Evolutionary conservation across 805 yeast species (phyloP).

Genomic region (Schwanniomyces yamadae): DNA sequence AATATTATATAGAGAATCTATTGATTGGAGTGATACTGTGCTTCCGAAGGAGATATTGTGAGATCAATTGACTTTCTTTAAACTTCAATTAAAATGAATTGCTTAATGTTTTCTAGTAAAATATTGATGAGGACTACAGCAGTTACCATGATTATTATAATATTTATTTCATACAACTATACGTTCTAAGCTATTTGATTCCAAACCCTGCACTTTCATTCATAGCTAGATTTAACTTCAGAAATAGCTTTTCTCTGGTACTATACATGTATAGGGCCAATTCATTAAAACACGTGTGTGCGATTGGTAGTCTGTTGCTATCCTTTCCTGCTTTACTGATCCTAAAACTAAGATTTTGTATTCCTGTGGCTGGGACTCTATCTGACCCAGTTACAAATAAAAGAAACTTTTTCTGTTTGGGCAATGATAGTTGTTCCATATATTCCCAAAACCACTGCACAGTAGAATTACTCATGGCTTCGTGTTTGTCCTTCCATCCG

Average conservation of each 20-base stretch:
- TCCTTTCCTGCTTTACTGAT: conserved; percentile 50
- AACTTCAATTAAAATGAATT: no score
- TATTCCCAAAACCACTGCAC: conserved; percentile 89
- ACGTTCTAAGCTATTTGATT: conserved; percentile 50
- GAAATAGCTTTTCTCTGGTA: conserved; percentile 49
- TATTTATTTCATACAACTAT: no score
- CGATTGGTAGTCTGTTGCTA: conserved; percentile 64
- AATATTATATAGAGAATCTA: no score
- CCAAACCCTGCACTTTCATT: conserved; percentile 87
- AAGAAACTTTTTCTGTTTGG: conserved; percentile 61
- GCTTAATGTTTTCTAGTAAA: no score
- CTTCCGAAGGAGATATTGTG: no score
- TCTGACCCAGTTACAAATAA: conserved; percentile 88
- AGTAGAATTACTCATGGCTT: conserved; percentile 37
- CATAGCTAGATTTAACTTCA: conserved; percentile 67
- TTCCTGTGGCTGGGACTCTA: conserved; percentile 89
- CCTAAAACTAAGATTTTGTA: conserved; percentile 69
- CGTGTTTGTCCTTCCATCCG: conserved; percentile 53
- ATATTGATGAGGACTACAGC: no score
- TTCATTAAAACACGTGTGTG: conserved; percentile 96
- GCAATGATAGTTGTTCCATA: conserved; percentile 44
- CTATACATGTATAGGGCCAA: conserved; percentile 70
- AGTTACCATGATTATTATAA: no score
- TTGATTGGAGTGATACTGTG: no score
- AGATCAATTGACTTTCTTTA: no score